A percentile compares a stretch with the other conserved stretches of the same genome.
phyloP scores from a whole-genome alignment of 2,329 filamentous ascomycete genomes.

The Phialophora chinensis region DNA sequence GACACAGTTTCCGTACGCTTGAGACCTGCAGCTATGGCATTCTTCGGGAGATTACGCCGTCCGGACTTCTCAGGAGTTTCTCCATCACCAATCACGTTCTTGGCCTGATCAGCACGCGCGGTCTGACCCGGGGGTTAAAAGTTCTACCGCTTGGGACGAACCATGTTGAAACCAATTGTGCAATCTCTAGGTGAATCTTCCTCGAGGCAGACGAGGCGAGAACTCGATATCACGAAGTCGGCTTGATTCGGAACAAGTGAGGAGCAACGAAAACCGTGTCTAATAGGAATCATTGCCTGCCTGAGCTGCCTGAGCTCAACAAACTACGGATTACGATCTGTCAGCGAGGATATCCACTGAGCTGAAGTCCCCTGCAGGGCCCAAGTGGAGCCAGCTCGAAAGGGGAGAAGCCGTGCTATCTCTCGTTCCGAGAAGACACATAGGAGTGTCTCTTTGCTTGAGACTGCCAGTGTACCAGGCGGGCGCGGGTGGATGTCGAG shows the following conservation, averaged over 20 bases:
- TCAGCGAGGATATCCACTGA: background rate
- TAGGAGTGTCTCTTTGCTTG: background rate
- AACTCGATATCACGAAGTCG: slow-evolving; percentile 1
- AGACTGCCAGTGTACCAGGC: background rate
- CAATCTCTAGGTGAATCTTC: background rate
- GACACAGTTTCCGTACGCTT: background rate
- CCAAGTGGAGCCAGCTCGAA: background rate
- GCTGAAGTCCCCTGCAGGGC: slow-evolving; percentile 2
- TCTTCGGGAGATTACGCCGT: slow-evolving; percentile 12
- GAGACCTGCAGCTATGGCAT: background rate
- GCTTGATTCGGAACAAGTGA: slow-evolving; percentile 1
- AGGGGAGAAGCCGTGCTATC: background rate
- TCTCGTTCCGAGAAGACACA: background rate
- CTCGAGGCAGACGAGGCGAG: background rate
- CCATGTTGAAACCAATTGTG: background rate
- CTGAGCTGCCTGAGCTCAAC: background rate
- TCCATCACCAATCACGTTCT: slow-evolving; percentile 1
- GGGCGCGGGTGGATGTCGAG: background rate
- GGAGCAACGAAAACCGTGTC: background rate
- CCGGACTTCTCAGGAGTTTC: slow-evolving; percentile 14
- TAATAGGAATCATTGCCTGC: background rate
- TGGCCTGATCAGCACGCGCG: slow-evolving; percentile 1
- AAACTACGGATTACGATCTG: background rate
- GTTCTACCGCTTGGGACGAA: slow-evolving; percentile 12
- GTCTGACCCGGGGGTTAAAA: slow-evolving; percentile 13